Conservation (phyloP, 2,329 filamentous ascomycete genomes). For the Hypocreales sp. region DNA sequence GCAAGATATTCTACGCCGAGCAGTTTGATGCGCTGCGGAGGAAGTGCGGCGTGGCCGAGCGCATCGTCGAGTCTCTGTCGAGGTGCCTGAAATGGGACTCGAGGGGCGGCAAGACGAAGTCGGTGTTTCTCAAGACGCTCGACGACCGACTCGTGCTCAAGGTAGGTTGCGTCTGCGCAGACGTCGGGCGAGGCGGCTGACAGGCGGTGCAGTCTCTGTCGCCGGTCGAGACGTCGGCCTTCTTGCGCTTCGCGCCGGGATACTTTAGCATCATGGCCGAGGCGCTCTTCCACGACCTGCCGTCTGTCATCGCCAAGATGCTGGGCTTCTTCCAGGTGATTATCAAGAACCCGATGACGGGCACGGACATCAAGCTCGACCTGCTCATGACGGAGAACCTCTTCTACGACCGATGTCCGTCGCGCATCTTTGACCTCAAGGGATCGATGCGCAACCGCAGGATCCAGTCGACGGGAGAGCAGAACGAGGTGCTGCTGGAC, state of each 20-base stretch:
- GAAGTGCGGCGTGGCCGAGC: conserved; percentile 85
- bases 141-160: conserved; percentile 92
- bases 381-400: conserved; percentile 93
- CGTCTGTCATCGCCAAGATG: conserved; percentile 98
- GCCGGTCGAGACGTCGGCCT: conserved; percentile 81
- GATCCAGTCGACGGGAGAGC: conserved; percentile 87
- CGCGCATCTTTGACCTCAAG: conserved; percentile 88
- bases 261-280: conserved; percentile 98
- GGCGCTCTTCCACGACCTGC: conserved; percentile 85
- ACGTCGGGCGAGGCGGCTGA: too few species aligned
- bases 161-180: conserved; percentile 14
- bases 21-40: conserved; percentile 89
- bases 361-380: conserved; percentile 88
- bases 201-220: conserved; percentile 55
- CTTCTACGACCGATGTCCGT: conserved; percentile 87
- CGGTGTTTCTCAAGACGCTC: conserved; percentile 88
- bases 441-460: conserved; percentile 98
- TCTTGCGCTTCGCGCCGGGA: conserved; percentile 86
- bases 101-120: conserved; percentile 95
- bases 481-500: conserved; percentile 89
- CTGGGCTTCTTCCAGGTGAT: conserved; percentile 94
- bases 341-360: conserved; percentile 87
- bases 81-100: conserved; percentile 96
- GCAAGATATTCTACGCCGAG: conserved; percentile 97
- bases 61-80: conserved; percentile 88